Evolutionary conservation across 2,329 filamentous ascomycete genomes (phyloP).

Genomic region (Elsinoe perseae): DNA sequence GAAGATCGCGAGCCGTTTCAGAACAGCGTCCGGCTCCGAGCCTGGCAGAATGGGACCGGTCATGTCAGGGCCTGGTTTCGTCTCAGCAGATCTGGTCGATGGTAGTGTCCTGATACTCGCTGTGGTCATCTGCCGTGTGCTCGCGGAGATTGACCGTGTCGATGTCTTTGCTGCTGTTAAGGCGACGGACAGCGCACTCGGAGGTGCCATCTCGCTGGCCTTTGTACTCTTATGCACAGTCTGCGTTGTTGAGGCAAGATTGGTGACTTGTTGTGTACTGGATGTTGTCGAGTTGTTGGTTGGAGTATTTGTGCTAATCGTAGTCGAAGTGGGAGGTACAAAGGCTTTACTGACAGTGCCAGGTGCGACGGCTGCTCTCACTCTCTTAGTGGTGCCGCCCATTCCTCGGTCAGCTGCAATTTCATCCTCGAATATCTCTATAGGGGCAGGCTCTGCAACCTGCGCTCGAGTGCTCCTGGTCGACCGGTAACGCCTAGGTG

Average conservation of each 20-base stretch:
- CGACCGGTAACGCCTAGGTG: neutral
- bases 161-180: constrained; percentile 17
- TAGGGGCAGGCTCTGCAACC: constrained; percentile 24
- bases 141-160: constrained; percentile 25
- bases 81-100: neutral
- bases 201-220: constrained; percentile 16
- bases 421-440: constrained; percentile 32
- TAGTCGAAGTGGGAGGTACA: neutral
- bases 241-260: neutral
- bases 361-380: neutral
- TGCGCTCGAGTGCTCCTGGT: constrained; percentile 14
- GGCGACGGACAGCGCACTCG: neutral
- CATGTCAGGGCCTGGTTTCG: constrained; percentile 18
- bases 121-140: constrained; percentile 16
- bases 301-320: neutral
- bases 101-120: neutral
- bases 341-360: neutral
- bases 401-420: neutral
- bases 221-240: constrained; percentile 16
- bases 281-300: neutral
- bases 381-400: neutral
- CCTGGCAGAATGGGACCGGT: constrained; percentile 26
- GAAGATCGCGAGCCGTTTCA: constrained; percentile 38
- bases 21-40: constrained; percentile 39
- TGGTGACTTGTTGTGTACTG: neutral